Evolutionary conservation across 305 asterid species (phyloP).

Genomic region (Solanum hybrid): DNA sequence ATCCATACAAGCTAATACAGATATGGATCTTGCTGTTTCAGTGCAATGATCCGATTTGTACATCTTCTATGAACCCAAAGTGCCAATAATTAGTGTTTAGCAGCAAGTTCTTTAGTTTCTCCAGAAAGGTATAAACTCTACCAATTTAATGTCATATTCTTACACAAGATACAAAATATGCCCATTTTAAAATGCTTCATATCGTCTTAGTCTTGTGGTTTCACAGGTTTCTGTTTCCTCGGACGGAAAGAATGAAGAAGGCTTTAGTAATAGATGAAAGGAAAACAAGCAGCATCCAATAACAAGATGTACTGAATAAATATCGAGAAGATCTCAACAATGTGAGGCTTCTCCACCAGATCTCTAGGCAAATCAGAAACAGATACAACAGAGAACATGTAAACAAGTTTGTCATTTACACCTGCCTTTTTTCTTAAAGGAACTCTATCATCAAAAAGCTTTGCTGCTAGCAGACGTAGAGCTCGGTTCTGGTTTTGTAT

Average conservation of each 20-base stretch:
- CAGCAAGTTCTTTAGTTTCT: background rate
- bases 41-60: background rate
- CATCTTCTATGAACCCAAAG: background rate
- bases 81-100: background rate
- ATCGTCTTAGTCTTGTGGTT: background rate
- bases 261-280: background rate
- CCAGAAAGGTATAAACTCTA: background rate
- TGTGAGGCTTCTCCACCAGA: background rate
- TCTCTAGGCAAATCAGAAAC: background rate
- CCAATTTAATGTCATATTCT: background rate
- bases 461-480: slow-evolving; percentile 22
- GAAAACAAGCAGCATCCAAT: background rate
- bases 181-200: background rate
- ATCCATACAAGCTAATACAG: background rate
- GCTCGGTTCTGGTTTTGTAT: slow-evolving; percentile 18
- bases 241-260: background rate
- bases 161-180: background rate
- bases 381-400: background rate
- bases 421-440: slow-evolving; percentile 55
- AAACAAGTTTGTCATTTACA: slow-evolving; percentile 2
- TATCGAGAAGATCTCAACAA: background rate
- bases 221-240: background rate
- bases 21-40: background rate
- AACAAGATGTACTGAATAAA: background rate
- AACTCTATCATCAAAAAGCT: slow-evolving; percentile 39